A percentile compares a stretch with the other conserved stretches of the same genome.
Evolutionary conservation across 192 early-diverging fungal genomes (phyloP).

Genomic region (Geranomyces michiganensis): DNA sequence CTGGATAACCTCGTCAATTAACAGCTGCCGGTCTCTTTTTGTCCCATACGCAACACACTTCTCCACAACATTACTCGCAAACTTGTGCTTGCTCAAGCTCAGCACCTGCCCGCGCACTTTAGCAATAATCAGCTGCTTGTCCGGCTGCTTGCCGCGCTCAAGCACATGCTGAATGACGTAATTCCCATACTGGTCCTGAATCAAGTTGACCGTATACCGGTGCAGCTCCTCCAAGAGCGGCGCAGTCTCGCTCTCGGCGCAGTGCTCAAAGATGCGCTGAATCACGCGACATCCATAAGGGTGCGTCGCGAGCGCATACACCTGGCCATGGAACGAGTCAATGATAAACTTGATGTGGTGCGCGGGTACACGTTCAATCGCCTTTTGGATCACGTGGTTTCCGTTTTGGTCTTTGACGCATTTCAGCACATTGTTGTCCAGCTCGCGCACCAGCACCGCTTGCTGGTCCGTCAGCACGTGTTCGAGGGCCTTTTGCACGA

Average conservation of each 20-base stretch:
- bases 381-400: slow-evolving; percentile 99
- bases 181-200: slow-evolving; percentile 99
- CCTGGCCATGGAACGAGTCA: slow-evolving; percentile 95
- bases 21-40: slow-evolving; percentile 76
- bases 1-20: slow-evolving; percentile 93
- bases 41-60: slow-evolving; percentile 96
- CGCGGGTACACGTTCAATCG: slow-evolving; percentile 92
- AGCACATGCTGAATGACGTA: slow-evolving; percentile 99
- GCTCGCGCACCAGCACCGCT: slow-evolving; percentile 83
- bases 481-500: slow-evolving; percentile 98
- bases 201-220: slow-evolving; percentile 85
- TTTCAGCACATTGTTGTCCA: slow-evolving; percentile 95
- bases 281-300: slow-evolving; percentile 99
- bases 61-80: slow-evolving; percentile 98
- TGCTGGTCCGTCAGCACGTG: slow-evolving; percentile 92
- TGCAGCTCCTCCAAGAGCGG: slow-evolving; percentile 94
- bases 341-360: slow-evolving; percentile 97
- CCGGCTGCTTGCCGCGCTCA: slow-evolving; percentile 85
- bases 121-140: slow-evolving; percentile 84
- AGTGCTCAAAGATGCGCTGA: slow-evolving; percentile 99
- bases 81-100: slow-evolving; percentile 96
- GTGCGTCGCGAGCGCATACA: slow-evolving; percentile 94
- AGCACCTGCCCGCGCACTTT: slow-evolving; percentile 93
- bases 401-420: slow-evolving; percentile 99
- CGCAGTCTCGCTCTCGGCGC: slow-evolving; percentile 70